Conservation (phyloP, 352 stramenopile species). For the Pythium oligandrum region DNA sequence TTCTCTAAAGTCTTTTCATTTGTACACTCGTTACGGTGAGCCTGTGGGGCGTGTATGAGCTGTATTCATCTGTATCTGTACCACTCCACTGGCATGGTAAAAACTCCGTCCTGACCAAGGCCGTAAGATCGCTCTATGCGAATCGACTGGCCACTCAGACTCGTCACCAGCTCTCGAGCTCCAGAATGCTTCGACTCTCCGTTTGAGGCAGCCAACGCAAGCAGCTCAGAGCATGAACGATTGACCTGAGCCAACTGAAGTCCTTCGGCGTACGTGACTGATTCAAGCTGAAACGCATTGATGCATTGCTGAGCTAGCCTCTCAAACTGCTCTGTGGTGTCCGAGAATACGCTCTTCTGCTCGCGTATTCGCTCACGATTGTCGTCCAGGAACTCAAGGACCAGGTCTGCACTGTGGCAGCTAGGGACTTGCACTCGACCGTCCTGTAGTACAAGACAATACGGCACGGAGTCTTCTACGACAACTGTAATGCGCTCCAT, state of each 20-base stretch:
- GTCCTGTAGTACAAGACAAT: constrained; percentile 39
- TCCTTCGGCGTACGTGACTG: constrained; percentile 28
- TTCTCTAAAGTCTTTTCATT: too few species aligned
- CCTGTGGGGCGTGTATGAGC: too few species aligned
- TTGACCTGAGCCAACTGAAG: constrained; percentile 25
- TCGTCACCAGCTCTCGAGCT: constrained; percentile 15
- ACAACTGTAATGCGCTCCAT: constrained; percentile 34
- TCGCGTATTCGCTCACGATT: constrained; percentile 8
- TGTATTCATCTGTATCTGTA: background rate
- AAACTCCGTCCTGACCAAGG: constrained; percentile 36
- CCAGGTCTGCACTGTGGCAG: constrained; percentile 5
- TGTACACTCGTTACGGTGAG: too few species aligned
- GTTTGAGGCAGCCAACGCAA: constrained; percentile 27
- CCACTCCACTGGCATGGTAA: constrained; percentile 39
- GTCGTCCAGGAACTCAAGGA: constrained; percentile 19
- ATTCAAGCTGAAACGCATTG: constrained; percentile 24
- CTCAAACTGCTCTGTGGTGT: constrained; percentile 20
- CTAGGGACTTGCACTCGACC: constrained; percentile 33
- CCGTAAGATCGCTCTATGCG: constrained; percentile 33
- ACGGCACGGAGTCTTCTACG: constrained; percentile 34
- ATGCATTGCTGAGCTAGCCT: constrained; percentile 28
- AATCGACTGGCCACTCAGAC: constrained; percentile 14
- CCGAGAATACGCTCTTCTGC: background rate
- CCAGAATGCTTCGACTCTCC: constrained; percentile 17
- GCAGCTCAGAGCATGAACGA: constrained; percentile 12